phyloP scores from a whole-genome alignment of 2,329 filamentous ascomycete species.

The Furcasterigmium sp. region DNA sequence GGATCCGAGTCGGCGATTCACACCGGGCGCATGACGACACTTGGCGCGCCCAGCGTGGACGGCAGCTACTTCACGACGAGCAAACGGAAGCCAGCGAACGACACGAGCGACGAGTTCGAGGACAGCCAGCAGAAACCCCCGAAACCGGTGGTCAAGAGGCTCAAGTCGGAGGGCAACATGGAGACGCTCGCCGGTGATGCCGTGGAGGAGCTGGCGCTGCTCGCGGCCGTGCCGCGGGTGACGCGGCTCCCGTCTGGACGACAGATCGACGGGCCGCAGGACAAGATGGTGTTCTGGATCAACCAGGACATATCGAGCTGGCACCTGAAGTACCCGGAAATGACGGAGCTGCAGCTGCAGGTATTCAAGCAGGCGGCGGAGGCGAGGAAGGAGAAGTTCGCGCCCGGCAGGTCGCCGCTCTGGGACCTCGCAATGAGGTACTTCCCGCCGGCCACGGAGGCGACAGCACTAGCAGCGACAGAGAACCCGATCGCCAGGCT shows the following conservation, averaged over 20 bases:
- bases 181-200: conserved; percentile 27
- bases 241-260: conserved; percentile 44
- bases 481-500: too few relatives aligned
- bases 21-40: conserved; percentile 13
- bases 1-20: conserved; percentile 40
- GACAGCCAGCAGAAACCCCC: conserved; percentile 31
- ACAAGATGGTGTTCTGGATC: conserved; percentile 55
- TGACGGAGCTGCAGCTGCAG: conserved; percentile 54
- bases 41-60: conserved; percentile 9
- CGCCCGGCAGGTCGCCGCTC: conserved; percentile 41
- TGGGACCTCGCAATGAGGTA: conserved; percentile 55
- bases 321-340: conserved; percentile 59
- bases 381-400: conserved; percentile 46
- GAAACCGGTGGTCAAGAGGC: conserved; percentile 50
- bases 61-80: conserved; percentile 40
- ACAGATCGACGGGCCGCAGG: conserved; percentile 51
- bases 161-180: conserved; percentile 44
- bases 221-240: conserved; percentile 45
- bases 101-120: conserved; percentile 48
- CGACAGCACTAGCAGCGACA: not conserved
- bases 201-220: conserved; percentile 38
- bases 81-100: conserved; percentile 46
- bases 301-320: conserved; percentile 47
- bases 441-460: conserved; percentile 40
- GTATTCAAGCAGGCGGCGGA: conserved; percentile 49